Evolutionary conservation across 2,329 filamentous ascomycete genomes (phyloP), one percentile per base, ranked within the genome.

Genomic region (Dothideomycetes sp.): DNA sequence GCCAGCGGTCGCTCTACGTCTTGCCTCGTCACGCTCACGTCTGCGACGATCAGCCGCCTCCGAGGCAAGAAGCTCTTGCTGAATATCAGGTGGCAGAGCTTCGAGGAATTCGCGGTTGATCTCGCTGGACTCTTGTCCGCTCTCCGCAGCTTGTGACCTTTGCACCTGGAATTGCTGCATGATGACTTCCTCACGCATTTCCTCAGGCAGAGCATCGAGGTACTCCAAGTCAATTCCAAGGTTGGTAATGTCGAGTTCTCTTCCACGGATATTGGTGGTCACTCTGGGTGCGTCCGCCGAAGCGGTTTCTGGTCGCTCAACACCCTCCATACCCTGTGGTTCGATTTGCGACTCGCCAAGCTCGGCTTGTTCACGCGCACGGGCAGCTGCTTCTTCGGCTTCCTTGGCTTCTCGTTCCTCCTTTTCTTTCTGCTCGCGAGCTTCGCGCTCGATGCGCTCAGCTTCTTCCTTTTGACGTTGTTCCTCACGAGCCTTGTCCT

Each of bases 141-240:
- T 75, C 18, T 75, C 72, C 41, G 73, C 78, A 64, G 68, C 74
- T 16, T 57, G 81, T 6, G 82, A 82, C 47, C 89, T 79, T 50
- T 89, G 77, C 49, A 85, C 80, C 38, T 84, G 86, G 48, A 94
- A 76, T 45, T 94, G 87, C 47, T 88, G 80, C 59, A 93, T 86
- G 49, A 98, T 84, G 34, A 98, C 91, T 58, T 98, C 91, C 60
- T 96, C 89, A 32, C 91, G 76, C 56, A 96, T 80, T 46, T 98
- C 93, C 52, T 98, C 91, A 0, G 91, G 91, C n/a, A 98, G 68
- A n/a, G 89, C 93, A 45, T 91, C 85, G 5, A 98, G 76, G 61
- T 95, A 98, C 43, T 94, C 88, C 12, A 83, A 76, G 57, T 98
- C 91, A 52, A 98, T 96, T 34, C 89, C 88, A 47, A 98, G 73